Percentiles rank a stretch among this genome's conserved stretches.
phyloP scores from a whole-genome alignment of 179 eudicot species.

The Corrigiola litoralis region DNA sequence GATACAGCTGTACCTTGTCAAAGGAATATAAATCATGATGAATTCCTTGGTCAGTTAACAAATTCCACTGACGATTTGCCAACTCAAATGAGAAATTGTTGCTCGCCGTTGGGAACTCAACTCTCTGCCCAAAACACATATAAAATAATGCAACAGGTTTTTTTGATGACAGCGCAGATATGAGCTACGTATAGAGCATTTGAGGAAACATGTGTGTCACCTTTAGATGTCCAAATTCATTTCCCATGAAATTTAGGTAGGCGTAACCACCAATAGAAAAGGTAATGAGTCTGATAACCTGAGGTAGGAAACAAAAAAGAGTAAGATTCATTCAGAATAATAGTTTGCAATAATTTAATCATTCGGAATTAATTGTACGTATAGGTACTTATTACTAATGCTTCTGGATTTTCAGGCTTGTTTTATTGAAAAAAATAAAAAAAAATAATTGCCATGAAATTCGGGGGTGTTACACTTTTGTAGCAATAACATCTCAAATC shows the following conservation, averaged over 20 bases:
- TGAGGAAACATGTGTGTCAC: constrained; percentile 29
- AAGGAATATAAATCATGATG: constrained; percentile 55
- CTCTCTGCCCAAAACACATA: constrained; percentile 45
- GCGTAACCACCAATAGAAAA: constrained; percentile 79
- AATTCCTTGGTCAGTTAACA: constrained; percentile 48
- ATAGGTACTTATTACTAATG: too few species aligned
- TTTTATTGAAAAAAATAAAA: too few species aligned
- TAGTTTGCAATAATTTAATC: too few species aligned
- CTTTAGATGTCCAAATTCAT: constrained; percentile 97
- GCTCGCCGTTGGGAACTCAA: constrained; percentile 86
- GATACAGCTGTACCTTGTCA: constrained; percentile 59
- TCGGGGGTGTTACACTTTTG: too few species aligned
- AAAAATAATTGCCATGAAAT: too few species aligned
- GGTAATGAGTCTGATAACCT: constrained; percentile 92
- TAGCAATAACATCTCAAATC: too few species aligned
- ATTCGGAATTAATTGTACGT: too few species aligned
- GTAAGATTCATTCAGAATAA: too few species aligned
- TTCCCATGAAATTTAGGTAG: constrained; percentile 98
- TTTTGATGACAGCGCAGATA: too few species aligned
- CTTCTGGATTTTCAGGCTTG: too few species aligned
- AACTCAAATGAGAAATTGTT: constrained; percentile 72
- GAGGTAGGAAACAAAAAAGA: constrained; percentile 13
- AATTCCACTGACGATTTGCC: constrained; percentile 87
- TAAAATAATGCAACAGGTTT: not conserved
- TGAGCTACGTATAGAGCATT: too few species aligned